phyloP scores from a whole-genome alignment of 352 stramenopile species.

The Phytophthora macrochlamydospora region DNA sequence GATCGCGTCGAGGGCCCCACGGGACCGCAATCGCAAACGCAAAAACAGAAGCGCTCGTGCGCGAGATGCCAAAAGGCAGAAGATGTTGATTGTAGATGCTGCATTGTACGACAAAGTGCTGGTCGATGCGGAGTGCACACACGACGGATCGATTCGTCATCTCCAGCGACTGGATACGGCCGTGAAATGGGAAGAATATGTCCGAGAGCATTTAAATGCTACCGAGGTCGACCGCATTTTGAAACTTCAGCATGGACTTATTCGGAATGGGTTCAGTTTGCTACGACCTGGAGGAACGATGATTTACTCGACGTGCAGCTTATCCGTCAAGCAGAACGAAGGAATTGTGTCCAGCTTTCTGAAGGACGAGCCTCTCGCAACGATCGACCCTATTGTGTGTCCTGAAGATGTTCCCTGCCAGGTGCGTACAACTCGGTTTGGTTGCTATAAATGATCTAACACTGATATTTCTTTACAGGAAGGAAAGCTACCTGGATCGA shows the following conservation, averaged over 20 bases:
- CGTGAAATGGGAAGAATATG: slow-evolving; percentile 78
- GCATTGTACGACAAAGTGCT: slow-evolving; percentile 93
- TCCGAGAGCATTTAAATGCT: slow-evolving; percentile 66
- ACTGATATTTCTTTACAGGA: slow-evolving; percentile 28
- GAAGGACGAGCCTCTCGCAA: slow-evolving; percentile 38
- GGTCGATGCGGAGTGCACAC: slow-evolving; percentile 96
- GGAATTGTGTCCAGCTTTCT: slow-evolving; percentile 89
- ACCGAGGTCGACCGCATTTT: slow-evolving; percentile 63
- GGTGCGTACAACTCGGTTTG: no score
- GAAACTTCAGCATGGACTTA: slow-evolving; percentile 61
- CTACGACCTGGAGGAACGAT: slow-evolving; percentile 88
- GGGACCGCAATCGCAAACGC: slow-evolving; percentile 79
- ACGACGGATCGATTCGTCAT: slow-evolving; percentile 94
- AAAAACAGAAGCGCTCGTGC: slow-evolving; percentile 92
- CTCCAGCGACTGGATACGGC: slow-evolving; percentile 70
- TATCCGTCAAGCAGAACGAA: slow-evolving; percentile 94
- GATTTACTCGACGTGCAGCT: slow-evolving; percentile 96
- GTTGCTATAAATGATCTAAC: no score
- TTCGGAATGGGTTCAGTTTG: slow-evolving; percentile 88
- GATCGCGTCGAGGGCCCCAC: slow-evolving; percentile 46
- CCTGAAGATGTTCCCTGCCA: slow-evolving; percentile 51
- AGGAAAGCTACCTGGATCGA: slow-evolving; percentile 49
- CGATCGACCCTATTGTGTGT: slow-evolving; percentile 43
- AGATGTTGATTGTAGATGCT: slow-evolving; percentile 29
- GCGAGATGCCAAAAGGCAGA: slow-evolving; percentile 54